These are phyloP conservation scores for Rhododendron henanense DNA, from an alignment of 148 eudicot species.

Conservation along the genomic window DNA sequence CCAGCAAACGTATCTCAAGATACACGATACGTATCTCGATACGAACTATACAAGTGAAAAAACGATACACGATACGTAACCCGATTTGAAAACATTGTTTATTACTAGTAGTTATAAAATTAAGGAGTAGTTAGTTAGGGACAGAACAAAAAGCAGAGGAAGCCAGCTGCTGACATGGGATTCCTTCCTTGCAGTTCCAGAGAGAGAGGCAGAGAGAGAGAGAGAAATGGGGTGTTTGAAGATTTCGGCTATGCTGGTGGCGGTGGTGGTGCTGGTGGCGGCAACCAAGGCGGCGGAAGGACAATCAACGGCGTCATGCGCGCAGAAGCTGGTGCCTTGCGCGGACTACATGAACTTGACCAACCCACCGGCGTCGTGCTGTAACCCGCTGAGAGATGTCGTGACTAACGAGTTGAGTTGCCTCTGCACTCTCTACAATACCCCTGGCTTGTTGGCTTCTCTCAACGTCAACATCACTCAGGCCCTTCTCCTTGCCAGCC, in stretches of 20 bases:
- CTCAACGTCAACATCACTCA: conserved; percentile 21
- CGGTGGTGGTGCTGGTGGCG: background rate
- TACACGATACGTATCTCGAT: too few relatives aligned
- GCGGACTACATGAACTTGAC: conserved; percentile 16
- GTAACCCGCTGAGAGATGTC: conserved; percentile 23
- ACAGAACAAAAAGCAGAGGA: background rate
- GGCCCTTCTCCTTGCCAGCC: conserved; percentile 18
- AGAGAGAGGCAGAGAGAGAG: background rate
- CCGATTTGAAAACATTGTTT: too few relatives aligned
- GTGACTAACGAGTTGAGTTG: conserved; percentile 17
- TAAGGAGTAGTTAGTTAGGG: background rate
- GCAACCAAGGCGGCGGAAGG: background rate
- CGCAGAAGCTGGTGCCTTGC: conserved; percentile 23
- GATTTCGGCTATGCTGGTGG: background rate
- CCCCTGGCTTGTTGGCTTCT: conserved; percentile 8
- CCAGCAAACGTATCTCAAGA: too few relatives aligned
- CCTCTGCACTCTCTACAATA: conserved; percentile 23
- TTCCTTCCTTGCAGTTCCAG: background rate
- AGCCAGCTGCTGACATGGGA: background rate
- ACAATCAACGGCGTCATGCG: conserved; percentile 19
- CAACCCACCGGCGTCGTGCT: conserved; percentile 31
- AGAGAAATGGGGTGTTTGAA: background rate
- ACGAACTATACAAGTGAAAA: too few relatives aligned
- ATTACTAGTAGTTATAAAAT: background rate
- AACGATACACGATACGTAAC: too few relatives aligned